Conservation (phyloP, 2,329 filamentous ascomycete species). For the Dothidotthia symphoricarpi region DNA sequence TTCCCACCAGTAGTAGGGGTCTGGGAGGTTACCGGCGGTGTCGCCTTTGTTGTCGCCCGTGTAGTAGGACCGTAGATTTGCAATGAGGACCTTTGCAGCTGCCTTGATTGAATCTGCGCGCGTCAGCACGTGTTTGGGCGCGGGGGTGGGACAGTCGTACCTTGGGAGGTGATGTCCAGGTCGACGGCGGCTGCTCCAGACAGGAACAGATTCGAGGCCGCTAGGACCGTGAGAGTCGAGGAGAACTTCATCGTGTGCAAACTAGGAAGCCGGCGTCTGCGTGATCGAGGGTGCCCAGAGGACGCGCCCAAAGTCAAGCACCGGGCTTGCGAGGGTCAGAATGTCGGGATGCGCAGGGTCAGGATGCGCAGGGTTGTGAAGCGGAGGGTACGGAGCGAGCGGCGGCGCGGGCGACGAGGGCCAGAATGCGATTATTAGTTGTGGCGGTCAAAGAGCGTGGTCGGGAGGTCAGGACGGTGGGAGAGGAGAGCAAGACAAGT, state of each 20-base stretch:
- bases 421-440: too few species aligned
- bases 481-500: too few species aligned
- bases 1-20: conserved; percentile 48
- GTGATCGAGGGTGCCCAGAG: conserved; percentile 4
- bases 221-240: conserved; percentile 30
- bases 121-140: conserved; percentile 12
- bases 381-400: conserved; percentile 31
- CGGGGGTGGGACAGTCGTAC: conserved; percentile 17
- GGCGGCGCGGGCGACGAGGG: conserved; percentile 13
- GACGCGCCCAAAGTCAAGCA: conserved; percentile 23
- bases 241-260: conserved; percentile 37
- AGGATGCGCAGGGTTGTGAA: conserved; percentile 17
- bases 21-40: conserved; percentile 57
- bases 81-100: conserved; percentile 60
- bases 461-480: too few species aligned
- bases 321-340: conserved; percentile 19
- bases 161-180: conserved; percentile 28
- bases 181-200: conserved; percentile 35
- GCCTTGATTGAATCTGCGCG: conserved; percentile 60
- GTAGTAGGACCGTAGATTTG: conserved; percentile 64
- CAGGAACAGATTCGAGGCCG: conserved; percentile 33
- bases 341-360: conserved; percentile 8
- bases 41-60: conserved; percentile 60
- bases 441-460: too few species aligned
- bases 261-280: conserved; percentile 10